phyloP scores from a whole-genome alignment of 2,329 filamentous ascomycete genomes.

The Ramichloridium luteum region DNA sequence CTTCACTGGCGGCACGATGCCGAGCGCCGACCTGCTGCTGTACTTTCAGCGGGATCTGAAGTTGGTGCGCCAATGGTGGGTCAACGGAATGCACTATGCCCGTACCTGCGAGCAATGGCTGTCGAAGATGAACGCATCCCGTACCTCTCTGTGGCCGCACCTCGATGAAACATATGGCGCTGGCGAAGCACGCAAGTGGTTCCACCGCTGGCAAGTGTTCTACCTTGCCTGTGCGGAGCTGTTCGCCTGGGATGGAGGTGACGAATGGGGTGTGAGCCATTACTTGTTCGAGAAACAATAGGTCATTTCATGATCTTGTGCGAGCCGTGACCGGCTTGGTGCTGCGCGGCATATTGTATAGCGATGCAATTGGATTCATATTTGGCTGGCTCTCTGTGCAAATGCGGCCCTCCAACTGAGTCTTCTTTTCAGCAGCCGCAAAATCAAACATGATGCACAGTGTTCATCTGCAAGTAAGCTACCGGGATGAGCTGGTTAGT shows the following conservation, averaged over 20 bases:
- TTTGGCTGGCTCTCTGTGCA: too few relatives aligned
- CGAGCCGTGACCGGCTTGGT: too few relatives aligned
- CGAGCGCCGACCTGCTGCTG: conserved; percentile 51
- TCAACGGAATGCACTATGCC: conserved; percentile 55
- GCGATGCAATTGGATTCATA: too few relatives aligned
- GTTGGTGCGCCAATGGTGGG: conserved; percentile 56
- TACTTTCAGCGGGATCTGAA: conserved; percentile 54
- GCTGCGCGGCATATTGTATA: too few relatives aligned
- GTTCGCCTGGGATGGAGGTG: conserved; percentile 52
- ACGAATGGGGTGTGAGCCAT: conserved; percentile 57
- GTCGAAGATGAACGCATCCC: conserved; percentile 45
- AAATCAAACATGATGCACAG: too few relatives aligned
- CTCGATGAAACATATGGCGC: conserved; percentile 54
- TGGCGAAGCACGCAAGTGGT: conserved; percentile 46
- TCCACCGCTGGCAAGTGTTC: conserved; percentile 59
- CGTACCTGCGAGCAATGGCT: conserved; percentile 62
- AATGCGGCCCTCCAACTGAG: too few relatives aligned
- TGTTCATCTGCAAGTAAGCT: too few relatives aligned
- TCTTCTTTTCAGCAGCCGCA: too few relatives aligned
- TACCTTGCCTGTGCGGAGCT: conserved; percentile 60
- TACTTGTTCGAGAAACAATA: conserved; percentile 56
- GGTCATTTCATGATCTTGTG: too few relatives aligned
- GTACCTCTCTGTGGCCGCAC: conserved; percentile 50
- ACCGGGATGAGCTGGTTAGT: too few relatives aligned
- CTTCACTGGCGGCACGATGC: conserved; percentile 64